Conservation (phyloP, 2,329 filamentous ascomycete species). For the Calcarisporium arbuscula region DNA sequence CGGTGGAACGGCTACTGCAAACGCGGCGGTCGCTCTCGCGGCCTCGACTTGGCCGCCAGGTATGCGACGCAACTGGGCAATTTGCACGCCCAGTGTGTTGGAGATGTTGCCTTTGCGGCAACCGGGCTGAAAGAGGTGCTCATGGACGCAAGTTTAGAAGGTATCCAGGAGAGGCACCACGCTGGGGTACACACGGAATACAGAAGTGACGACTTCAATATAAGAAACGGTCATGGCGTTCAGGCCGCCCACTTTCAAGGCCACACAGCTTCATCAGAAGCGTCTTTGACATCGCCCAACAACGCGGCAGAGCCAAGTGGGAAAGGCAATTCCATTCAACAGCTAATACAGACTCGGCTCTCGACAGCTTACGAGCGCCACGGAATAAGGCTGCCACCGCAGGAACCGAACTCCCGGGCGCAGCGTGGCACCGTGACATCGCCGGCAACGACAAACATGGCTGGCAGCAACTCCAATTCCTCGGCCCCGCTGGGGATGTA, state of each 20-base stretch:
- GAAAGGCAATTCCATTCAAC: too few relatives aligned
- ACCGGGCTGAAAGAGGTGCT: background rate
- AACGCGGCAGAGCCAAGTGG: too few relatives aligned
- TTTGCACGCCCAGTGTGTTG: constrained; percentile 2
- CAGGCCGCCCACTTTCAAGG: background rate
- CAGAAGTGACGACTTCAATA: too few relatives aligned
- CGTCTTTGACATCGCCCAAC: constrained; percentile 1
- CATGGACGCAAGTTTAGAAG: background rate
- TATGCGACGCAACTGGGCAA: constrained; percentile 4
- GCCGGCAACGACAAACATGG: background rate
- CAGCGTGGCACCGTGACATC: background rate
- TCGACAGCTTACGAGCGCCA: background rate
- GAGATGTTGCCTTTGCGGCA: background rate
- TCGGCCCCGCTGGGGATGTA: background rate
- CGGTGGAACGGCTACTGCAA: constrained; percentile 1
- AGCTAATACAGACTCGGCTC: too few relatives aligned
- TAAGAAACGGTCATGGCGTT: too few relatives aligned
- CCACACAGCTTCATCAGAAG: background rate
- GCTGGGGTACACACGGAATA: too few relatives aligned
- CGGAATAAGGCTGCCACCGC: background rate
- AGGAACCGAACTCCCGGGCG: background rate
- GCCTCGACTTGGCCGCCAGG: constrained; percentile 2
- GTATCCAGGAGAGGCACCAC: background rate
- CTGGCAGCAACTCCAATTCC: background rate
- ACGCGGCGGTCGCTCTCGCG: background rate